A percentile compares a stretch with the other conserved stretches of the same genome.
Evolutionary conservation across 108 stramenopile genomes (phyloP).

Genomic region (Nannochloropsis gaditana): DNA sequence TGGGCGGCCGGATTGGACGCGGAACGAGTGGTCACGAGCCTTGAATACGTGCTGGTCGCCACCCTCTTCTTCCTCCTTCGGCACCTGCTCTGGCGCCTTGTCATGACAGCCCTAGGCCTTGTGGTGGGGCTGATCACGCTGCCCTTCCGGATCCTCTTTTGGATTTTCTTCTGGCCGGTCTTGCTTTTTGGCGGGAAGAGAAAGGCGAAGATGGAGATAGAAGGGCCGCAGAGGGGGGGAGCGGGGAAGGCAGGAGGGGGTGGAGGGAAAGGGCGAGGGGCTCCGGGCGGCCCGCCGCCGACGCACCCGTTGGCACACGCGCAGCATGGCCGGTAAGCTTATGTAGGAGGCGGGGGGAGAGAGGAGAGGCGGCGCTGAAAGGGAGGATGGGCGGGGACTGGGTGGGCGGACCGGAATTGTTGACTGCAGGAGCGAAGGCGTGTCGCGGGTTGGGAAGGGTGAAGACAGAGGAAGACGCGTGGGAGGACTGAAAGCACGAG

Average conservation of each 20-base stretch:
- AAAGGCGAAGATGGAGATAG: not conserved
- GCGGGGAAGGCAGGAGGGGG: not conserved
- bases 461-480: not conserved
- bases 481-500: not conserved
- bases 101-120: not conserved
- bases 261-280: not conserved
- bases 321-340: not conserved
- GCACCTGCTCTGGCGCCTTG: not conserved
- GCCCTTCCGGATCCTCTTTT: not conserved
- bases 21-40: not conserved
- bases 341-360: not conserved
- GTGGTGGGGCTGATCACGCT: not conserved
- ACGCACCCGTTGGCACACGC: slow-evolving; percentile 10
- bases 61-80: not conserved
- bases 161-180: not conserved
- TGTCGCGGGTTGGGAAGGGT: not conserved
- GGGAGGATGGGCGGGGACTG: not conserved
- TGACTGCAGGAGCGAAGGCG: not conserved
- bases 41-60: not conserved
- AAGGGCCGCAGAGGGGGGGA: not conserved
- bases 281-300: not conserved
- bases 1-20: not conserved
- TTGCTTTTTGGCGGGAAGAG: not conserved
- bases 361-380: not conserved
- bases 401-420: not conserved